Evolutionary conservation across 2,329 filamentous ascomycete species (phyloP).

Genomic region (Cryoendolithus antarcticus): DNA sequence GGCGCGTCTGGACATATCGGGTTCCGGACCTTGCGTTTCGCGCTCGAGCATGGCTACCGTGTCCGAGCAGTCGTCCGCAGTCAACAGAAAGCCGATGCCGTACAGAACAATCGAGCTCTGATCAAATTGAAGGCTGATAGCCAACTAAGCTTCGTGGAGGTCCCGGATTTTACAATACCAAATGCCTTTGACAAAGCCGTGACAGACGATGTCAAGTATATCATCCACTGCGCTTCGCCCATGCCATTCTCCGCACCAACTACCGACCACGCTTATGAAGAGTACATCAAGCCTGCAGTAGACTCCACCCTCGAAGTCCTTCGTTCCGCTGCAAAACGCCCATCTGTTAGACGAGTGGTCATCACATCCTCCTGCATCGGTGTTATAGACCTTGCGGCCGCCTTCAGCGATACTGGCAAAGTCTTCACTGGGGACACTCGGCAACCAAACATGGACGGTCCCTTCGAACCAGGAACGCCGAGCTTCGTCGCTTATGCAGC

Average conservation of each 20-base stretch:
- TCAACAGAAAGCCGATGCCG: constrained; percentile 11
- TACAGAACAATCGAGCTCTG: constrained; percentile 8
- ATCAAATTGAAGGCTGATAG: constrained; percentile 3
- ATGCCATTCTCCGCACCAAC: constrained; percentile 21
- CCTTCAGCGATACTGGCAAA: constrained; percentile 3
- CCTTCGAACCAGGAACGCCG: constrained; percentile 6
- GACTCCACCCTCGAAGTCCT: constrained; percentile 28
- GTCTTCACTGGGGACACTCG: constrained; percentile 7
- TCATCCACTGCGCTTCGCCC: constrained; percentile 35
- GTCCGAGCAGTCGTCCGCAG: constrained; percentile 16
- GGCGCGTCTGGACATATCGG: constrained; percentile 18
- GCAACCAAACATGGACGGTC: constrained; percentile 7
- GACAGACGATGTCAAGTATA: constrained; percentile 24
- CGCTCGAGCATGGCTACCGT: constrained; percentile 14
- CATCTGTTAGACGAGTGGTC: constrained; percentile 29
- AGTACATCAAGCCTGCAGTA: constrained; percentile 18
- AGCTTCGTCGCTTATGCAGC: constrained; percentile 16
- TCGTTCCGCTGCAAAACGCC: constrained; percentile 23
- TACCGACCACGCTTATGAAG: constrained; percentile 1
- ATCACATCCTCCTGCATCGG: constrained; percentile 25
- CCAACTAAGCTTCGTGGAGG: constrained; percentile 26
- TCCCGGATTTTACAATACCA: constrained; percentile 9
- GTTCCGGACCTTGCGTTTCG: constrained; percentile 8
- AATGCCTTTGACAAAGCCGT: constrained; percentile 14
- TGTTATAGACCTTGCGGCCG: constrained; percentile 7